These are phyloP conservation scores for Closterium sp. DNA, from an alignment of 139 green algal genomes.

Conservation along the genomic window DNA sequence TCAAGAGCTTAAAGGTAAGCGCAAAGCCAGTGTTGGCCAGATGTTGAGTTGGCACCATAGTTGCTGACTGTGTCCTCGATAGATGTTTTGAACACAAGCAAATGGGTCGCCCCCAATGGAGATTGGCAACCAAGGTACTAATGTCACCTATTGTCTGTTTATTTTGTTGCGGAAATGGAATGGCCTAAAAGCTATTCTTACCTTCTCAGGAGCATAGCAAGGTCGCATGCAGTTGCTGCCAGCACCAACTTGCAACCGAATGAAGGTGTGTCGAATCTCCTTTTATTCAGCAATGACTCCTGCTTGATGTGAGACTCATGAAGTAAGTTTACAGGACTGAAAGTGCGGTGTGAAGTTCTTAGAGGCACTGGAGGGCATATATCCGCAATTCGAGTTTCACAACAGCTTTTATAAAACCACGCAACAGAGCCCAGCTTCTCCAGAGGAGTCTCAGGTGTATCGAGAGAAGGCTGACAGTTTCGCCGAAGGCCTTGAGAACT, in stretches of 20 bases:
- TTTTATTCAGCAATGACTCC: neutral
- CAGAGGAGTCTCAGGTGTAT: too few relatives aligned
- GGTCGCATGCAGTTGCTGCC: constrained; percentile 2
- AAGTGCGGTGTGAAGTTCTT: neutral
- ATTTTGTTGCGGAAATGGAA: neutral
- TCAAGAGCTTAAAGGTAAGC: constrained; percentile 16
- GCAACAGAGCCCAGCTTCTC: neutral
- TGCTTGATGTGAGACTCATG: neutral
- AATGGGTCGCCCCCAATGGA: constrained; percentile 16
- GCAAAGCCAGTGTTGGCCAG: neutral
- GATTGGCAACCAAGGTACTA: constrained; percentile 24
- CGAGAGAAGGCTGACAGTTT: too few relatives aligned
- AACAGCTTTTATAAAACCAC: neutral
- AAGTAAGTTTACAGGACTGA: neutral
- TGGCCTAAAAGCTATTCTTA: neutral
- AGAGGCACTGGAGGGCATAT: neutral
- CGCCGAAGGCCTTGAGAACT: too few relatives aligned
- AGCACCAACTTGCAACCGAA: constrained; percentile 30
- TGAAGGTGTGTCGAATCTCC: constrained; percentile 9
- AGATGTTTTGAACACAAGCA: constrained; percentile 24
- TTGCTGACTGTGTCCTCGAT: constrained; percentile 7
- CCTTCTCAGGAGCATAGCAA: constrained; percentile 8
- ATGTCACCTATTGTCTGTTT: neutral
- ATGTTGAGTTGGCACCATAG: neutral
- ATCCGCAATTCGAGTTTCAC: neutral